These are phyloP conservation scores for Colletotrichum sansevieriae DNA, from an alignment of 2,329 filamentous ascomycete genomes.

Conservation along the genomic window DNA sequence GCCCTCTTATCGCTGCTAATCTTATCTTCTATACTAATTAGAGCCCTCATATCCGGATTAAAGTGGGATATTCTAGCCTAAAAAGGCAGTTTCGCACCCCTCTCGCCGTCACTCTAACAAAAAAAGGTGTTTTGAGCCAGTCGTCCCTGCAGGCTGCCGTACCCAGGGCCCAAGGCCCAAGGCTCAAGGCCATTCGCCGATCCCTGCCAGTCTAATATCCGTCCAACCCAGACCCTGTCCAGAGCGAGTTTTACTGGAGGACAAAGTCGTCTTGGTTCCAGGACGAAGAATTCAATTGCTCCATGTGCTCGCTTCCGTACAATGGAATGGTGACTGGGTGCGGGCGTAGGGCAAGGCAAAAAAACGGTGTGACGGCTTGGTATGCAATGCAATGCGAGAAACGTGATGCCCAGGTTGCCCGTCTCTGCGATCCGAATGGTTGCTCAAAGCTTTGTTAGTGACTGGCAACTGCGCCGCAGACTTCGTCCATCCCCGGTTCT, in stretches of 20 bases:
- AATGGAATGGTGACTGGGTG: background rate
- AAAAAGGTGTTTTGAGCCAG: no score
- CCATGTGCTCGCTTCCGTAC: background rate
- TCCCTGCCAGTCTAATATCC: slow-evolving; percentile 14
- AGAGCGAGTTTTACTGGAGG: background rate
- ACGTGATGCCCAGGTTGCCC: slow-evolving; percentile 15
- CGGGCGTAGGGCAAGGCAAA: slow-evolving; percentile 2
- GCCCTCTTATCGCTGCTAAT: no score
- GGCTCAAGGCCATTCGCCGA: slow-evolving; percentile 10
- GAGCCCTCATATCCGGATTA: no score
- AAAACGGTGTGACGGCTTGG: slow-evolving; percentile 28
- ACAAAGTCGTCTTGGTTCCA: background rate
- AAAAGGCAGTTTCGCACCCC: no score
- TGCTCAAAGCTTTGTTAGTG: background rate
- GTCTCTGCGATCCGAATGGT: background rate
- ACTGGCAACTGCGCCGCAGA: slow-evolving; percentile 21
- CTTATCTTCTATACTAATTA: no score
- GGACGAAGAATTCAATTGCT: background rate
- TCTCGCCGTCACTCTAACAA: no score
- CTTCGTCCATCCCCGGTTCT: slow-evolving; percentile 24
- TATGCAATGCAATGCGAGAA: slow-evolving; percentile 7
- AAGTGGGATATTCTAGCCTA: no score
- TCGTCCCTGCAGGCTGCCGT: no score
- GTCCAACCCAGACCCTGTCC: slow-evolving; percentile 3
- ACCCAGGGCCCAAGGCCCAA: background rate